Evolutionary conservation across 1,139 yeast genomes (phyloP).

Genomic region (Lodderomyces beijingensis): DNA sequence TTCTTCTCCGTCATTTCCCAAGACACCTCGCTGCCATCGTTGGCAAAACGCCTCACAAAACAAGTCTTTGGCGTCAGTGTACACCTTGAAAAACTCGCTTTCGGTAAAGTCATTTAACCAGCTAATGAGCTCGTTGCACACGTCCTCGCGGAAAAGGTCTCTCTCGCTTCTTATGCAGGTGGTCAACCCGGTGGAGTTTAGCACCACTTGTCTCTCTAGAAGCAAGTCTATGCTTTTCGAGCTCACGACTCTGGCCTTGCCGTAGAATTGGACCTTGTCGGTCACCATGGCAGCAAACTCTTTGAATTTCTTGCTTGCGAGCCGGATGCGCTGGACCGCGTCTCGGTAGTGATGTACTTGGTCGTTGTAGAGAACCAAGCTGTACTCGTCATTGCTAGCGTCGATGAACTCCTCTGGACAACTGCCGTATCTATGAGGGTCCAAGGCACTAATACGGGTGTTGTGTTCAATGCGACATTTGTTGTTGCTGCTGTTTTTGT

Average conservation of each 20-base stretch:
- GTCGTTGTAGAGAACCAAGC: constrained; percentile 69
- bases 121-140: constrained; percentile 65
- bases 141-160: constrained; percentile 75
- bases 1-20: not conserved
- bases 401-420: constrained; percentile 29
- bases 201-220: constrained; percentile 47
- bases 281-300: constrained; percentile 76
- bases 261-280: constrained; percentile 55
- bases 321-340: constrained; percentile 60
- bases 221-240: constrained; percentile 50
- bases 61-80: constrained; percentile 43
- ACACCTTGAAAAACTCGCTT: constrained; percentile 51
- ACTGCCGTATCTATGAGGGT: constrained; percentile 29
- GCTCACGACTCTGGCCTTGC: constrained; percentile 65
- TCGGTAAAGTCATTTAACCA: constrained; percentile 64
- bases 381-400: constrained; percentile 47
- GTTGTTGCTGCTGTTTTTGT: constrained; percentile 14
- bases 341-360: constrained; percentile 72
- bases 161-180: constrained; percentile 64
- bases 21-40: constrained; percentile 49
- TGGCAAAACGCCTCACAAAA: constrained; percentile 52
- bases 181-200: constrained; percentile 60
- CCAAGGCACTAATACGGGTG: constrained; percentile 26
- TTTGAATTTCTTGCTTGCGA: constrained; percentile 61
- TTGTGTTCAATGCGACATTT: constrained; percentile 24